phyloP scores from a whole-genome alignment of 2,329 filamentous ascomycete species.

The Neoscytalidium dimidiatum region DNA sequence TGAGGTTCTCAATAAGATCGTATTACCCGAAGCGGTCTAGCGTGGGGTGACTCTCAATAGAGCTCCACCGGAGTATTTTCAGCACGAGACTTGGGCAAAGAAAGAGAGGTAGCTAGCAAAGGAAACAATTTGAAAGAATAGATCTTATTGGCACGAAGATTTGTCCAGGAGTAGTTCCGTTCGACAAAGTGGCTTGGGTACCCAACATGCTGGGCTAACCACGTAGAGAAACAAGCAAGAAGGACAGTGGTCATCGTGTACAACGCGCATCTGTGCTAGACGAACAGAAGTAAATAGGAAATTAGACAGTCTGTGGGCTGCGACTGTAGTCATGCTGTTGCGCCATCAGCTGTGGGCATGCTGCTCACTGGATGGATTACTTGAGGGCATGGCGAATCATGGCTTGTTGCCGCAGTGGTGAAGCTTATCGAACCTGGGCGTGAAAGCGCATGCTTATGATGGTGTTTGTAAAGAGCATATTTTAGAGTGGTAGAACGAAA shows the following conservation, averaged over 20 bases:
- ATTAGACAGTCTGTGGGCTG: too few relatives aligned
- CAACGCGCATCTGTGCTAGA: background rate
- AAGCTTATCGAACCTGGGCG: too few relatives aligned
- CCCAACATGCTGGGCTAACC: background rate
- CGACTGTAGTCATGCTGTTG: too few relatives aligned
- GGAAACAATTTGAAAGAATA: background rate
- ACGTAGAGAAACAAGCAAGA: background rate
- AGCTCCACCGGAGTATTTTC: too few relatives aligned
- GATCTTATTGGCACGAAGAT: background rate
- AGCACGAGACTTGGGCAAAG: background rate
- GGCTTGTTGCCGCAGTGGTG: too few relatives aligned
- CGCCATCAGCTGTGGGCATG: too few relatives aligned
- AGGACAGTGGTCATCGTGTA: background rate
- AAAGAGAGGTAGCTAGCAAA: background rate
- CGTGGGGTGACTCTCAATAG: background rate
- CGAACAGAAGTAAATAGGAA: background rate
- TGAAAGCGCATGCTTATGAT: too few relatives aligned
- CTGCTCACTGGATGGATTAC: too few relatives aligned
- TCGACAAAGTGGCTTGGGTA: background rate
- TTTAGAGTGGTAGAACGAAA: too few relatives aligned
- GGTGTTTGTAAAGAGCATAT: too few relatives aligned
- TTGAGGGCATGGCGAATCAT: too few relatives aligned
- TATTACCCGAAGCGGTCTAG: background rate
- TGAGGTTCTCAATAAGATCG: constrained; percentile 27
- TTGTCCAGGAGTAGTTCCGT: background rate